A percentile compares a stretch with the other conserved stretches of the same genome.
These are phyloP conservation scores for Ustilaginoidea virens DNA, from an alignment of 2,329 filamentous ascomycete genomes.

Conservation along the genomic window DNA sequence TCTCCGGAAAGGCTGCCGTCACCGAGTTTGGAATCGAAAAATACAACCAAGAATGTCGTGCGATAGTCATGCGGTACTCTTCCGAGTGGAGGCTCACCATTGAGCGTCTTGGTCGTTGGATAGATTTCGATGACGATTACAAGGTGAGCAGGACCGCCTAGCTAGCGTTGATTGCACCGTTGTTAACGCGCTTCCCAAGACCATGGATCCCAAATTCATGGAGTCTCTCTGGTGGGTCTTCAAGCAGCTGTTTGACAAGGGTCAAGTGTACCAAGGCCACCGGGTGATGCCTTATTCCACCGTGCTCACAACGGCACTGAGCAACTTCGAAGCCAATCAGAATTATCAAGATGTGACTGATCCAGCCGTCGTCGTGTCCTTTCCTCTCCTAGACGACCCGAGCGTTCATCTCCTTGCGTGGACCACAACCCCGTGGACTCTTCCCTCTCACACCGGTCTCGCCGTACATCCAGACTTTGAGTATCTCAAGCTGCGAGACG, in stretches of 20 bases:
- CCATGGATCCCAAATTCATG: slow-evolving; percentile 93
- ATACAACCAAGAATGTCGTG: slow-evolving; percentile 83
- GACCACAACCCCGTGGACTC: slow-evolving; percentile 80
- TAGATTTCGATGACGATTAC: slow-evolving; percentile 96
- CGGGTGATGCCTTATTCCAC: slow-evolving; percentile 94
- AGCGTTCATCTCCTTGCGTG: slow-evolving; percentile 66
- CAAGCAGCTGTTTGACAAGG: slow-evolving; percentile 83
- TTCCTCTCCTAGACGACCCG: slow-evolving; percentile 66
- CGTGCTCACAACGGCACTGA: slow-evolving; percentile 73
- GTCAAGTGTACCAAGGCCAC: slow-evolving; percentile 76
- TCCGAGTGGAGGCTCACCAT: slow-evolving; percentile 79
- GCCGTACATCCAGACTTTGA: slow-evolving; percentile 72
- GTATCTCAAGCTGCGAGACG: slow-evolving; percentile 75
- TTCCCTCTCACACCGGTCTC: slow-evolving; percentile 67
- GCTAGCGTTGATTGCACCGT: not conserved
- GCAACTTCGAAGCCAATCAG: slow-evolving; percentile 86
- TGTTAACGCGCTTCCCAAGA: slow-evolving; percentile 28
- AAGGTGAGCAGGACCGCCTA: slow-evolving; percentile 41
- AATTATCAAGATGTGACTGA: slow-evolving; percentile 92
- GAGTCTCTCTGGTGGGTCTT: slow-evolving; percentile 96
- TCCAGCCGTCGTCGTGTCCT: slow-evolving; percentile 76
- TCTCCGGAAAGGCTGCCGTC: slow-evolving; percentile 77
- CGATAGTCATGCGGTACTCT: slow-evolving; percentile 86
- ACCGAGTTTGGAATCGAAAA: slow-evolving; percentile 71
- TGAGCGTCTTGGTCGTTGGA: slow-evolving; percentile 83